Evolutionary conservation across 345 rosid genomes (phyloP).

Genomic region (Balakata baccata): DNA sequence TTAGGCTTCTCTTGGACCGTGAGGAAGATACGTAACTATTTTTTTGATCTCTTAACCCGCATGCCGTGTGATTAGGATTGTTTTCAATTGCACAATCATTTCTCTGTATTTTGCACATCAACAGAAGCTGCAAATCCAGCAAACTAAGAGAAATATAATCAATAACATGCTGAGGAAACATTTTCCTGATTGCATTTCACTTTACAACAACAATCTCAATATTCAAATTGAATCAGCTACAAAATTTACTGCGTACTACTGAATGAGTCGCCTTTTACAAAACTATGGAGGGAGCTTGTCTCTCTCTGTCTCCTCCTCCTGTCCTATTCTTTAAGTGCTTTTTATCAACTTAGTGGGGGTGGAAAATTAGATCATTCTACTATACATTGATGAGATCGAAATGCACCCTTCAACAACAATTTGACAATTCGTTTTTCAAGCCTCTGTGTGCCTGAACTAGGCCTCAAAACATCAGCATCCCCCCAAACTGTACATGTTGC

Average conservation of each 20-base stretch:
- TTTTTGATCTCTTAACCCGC: no score
- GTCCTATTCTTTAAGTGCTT: not conserved
- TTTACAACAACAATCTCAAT: slow-evolving; percentile 7
- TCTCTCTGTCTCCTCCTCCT: not conserved
- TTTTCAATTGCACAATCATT: not conserved
- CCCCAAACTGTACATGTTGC: slow-evolving; percentile 76
- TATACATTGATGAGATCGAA: slow-evolving; percentile 56
- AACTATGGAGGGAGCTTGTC: not conserved
- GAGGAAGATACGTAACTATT: no score
- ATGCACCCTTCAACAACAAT: slow-evolving; percentile 49
- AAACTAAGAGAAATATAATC: not conserved
- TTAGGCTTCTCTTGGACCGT: no score
- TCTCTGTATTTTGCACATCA: not conserved
- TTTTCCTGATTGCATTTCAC: not conserved
- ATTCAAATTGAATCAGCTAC: not conserved
- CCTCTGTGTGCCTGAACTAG: slow-evolving; percentile 73
- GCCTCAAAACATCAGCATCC: slow-evolving; percentile 73
- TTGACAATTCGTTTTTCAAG: slow-evolving; percentile 61
- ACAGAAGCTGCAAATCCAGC: not conserved
- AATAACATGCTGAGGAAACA: not conserved
- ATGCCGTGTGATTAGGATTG: no score
- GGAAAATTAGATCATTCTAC: slow-evolving; percentile 31
- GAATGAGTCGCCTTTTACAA: slow-evolving; percentile 17
- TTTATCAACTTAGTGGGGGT: not conserved
- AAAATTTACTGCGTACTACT: not conserved